Conservation (phyloP, 345 rosid species). For the Salix suchowensis region DNA sequence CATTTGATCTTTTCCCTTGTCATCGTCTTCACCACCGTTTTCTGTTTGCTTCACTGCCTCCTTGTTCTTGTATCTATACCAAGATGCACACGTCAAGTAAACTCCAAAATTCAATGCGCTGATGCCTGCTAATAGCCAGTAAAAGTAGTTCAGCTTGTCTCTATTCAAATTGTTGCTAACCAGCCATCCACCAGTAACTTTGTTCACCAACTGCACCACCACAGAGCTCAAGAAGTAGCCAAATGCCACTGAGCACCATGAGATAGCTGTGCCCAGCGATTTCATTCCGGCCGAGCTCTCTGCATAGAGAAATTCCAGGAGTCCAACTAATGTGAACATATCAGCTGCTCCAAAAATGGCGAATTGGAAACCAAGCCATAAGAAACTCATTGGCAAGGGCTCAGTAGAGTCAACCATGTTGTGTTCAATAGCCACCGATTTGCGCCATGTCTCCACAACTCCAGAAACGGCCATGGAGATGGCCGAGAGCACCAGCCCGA, state of each 20-base stretch:
- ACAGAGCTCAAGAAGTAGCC: slow-evolving; percentile 55
- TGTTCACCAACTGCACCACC: slow-evolving; percentile 50
- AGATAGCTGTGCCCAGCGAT: slow-evolving; percentile 44
- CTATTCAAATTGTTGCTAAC: slow-evolving; percentile 36
- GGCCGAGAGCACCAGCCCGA: slow-evolving; percentile 48
- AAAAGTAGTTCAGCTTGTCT: slow-evolving; percentile 41
- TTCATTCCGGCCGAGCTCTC: slow-evolving; percentile 61
- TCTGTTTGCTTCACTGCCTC: slow-evolving; percentile 22
- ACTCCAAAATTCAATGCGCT: slow-evolving; percentile 44
- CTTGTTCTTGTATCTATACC: slow-evolving; percentile 53
- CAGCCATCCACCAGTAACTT: slow-evolving; percentile 51
- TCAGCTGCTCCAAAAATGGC: slow-evolving; percentile 58
- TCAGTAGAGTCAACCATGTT: slow-evolving; percentile 45
- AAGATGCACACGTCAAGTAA: slow-evolving; percentile 52
- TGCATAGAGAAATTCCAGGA: slow-evolving; percentile 54
- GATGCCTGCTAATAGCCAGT: slow-evolving; percentile 32
- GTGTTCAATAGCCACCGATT: slow-evolving; percentile 39
- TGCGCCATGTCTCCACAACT: slow-evolving; percentile 45
- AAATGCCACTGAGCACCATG: slow-evolving; percentile 52
- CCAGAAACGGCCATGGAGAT: slow-evolving; percentile 58
- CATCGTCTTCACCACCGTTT: neutral
- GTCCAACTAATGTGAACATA: slow-evolving; percentile 53
- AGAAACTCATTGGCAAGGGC: slow-evolving; percentile 48
- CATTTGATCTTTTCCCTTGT: slow-evolving; percentile 16
- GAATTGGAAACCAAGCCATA: slow-evolving; percentile 59